These are phyloP conservation scores for Phlegmacium glaucopus DNA, from an alignment of 768 basidiomycete genomes.

Conservation along the genomic window DNA sequence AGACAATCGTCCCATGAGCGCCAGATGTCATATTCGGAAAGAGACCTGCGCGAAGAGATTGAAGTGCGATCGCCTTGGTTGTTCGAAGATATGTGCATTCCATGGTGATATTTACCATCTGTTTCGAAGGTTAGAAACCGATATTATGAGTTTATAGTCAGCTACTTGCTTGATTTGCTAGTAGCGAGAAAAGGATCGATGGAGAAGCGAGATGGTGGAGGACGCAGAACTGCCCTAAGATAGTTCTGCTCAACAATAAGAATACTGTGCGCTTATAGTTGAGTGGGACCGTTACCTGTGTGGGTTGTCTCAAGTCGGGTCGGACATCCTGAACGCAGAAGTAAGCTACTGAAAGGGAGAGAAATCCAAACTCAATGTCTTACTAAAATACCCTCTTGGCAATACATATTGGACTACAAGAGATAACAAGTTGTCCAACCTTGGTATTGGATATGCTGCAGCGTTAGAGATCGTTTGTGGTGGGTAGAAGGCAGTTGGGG, in stretches of 20 bases:
- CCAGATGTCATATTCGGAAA: constrained; percentile 68
- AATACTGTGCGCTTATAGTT: background rate
- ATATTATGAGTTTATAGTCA: constrained; percentile 3
- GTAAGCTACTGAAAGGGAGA: background rate
- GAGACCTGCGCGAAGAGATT: constrained; percentile 31
- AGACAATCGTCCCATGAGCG: constrained; percentile 83
- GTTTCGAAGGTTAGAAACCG: constrained; percentile 3
- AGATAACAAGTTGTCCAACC: background rate
- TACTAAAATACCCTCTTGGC: background rate
- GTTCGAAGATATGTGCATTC: constrained; percentile 56
- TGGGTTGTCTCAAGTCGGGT: constrained; percentile 12
- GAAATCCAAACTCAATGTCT: constrained; percentile 3
- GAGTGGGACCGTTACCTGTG: constrained; percentile 6
- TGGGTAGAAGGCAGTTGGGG: constrained; percentile 3
- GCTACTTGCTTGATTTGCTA: constrained; percentile 47
- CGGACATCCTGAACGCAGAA: background rate
- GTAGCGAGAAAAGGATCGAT: constrained; percentile 57
- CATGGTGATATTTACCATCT: constrained; percentile 58
- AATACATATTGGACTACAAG: background rate
- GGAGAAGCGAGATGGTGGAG: constrained; percentile 55
- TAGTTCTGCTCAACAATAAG: constrained; percentile 37
- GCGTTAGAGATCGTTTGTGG: background rate
- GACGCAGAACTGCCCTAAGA: constrained; percentile 58
- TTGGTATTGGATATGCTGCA: background rate
- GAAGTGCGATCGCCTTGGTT: constrained; percentile 35